These are phyloP conservation scores for Puya raimondii DNA, from an alignment of 176 grass and related monocot genomes.

Conservation along the genomic window DNA sequence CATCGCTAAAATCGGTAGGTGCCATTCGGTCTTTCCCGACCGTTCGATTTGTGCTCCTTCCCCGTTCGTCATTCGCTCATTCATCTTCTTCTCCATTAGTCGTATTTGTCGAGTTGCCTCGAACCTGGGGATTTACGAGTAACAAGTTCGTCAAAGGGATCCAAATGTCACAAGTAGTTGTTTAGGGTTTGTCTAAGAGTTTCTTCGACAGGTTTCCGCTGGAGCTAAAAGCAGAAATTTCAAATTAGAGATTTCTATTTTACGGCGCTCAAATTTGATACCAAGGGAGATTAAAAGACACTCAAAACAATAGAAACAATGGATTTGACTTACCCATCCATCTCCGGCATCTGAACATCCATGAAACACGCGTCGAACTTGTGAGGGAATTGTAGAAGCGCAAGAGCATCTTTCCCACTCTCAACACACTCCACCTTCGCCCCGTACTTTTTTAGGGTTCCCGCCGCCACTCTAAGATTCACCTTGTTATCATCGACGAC, in stretches of 20 bases:
- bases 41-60: constrained; percentile 19
- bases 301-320: constrained; percentile 5
- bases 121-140: constrained; percentile 34
- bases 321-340: constrained; percentile 70
- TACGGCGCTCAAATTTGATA: not conserved
- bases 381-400: constrained; percentile 63
- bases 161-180: not conserved
- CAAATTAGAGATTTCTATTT: not conserved
- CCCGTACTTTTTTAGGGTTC: constrained; percentile 81
- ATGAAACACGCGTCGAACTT: constrained; percentile 97
- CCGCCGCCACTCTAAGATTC: constrained; percentile 87
- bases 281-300: not conserved
- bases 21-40: constrained; percentile 26
- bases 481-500: constrained; percentile 98
- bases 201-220: not conserved
- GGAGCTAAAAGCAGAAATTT: not conserved
- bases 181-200: not conserved
- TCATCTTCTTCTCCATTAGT: constrained; percentile 48
- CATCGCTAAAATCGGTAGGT: constrained; percentile 79
- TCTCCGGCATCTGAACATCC: constrained; percentile 99
- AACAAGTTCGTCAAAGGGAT: not conserved
- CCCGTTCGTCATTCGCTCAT: constrained; percentile 21
- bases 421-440: constrained; percentile 84
- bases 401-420: constrained; percentile 79
- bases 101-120: constrained; percentile 81